Evolutionary conservation across 2,329 filamentous ascomycete species (phyloP).

Genomic region (Cladosporium halotolerans): DNA sequence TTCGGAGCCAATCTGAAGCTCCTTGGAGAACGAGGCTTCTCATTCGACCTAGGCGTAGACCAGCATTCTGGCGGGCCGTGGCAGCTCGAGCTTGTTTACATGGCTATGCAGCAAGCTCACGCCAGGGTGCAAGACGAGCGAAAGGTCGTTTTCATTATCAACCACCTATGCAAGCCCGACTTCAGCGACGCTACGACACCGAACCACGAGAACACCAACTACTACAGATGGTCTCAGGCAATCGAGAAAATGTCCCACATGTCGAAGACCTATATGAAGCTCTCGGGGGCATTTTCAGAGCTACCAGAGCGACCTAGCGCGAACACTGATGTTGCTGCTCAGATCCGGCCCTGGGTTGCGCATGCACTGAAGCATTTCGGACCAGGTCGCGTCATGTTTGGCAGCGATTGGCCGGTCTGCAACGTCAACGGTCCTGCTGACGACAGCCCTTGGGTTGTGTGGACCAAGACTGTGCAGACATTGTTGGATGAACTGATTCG

Average conservation of each 20-base stretch:
- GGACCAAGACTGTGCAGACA: slow-evolving; percentile 64
- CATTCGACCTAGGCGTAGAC: slow-evolving; percentile 82
- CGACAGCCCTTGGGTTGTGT: slow-evolving; percentile 64
- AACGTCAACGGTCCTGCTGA: slow-evolving; percentile 57
- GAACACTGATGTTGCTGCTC: slow-evolving; percentile 52
- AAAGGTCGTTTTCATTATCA: slow-evolving; percentile 63
- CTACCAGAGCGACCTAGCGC: slow-evolving; percentile 51
- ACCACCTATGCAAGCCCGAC: slow-evolving; percentile 87
- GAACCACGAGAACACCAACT: slow-evolving; percentile 38
- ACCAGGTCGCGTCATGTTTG: slow-evolving; percentile 72
- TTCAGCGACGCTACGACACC: slow-evolving; percentile 31
- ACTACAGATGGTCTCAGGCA: slow-evolving; percentile 62
- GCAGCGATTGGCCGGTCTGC: slow-evolving; percentile 90
- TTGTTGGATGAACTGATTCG: slow-evolving; percentile 50
- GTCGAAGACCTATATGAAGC: slow-evolving; percentile 73
- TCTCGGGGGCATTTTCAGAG: slow-evolving; percentile 81
- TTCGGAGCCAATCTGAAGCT: slow-evolving; percentile 49
- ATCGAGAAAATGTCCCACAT: slow-evolving; percentile 62
- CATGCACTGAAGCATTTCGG: slow-evolving; percentile 68
- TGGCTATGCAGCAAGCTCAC: slow-evolving; percentile 47
- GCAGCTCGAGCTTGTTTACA: slow-evolving; percentile 39
- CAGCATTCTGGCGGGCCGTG: slow-evolving; percentile 66
- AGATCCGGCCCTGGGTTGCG: slow-evolving; percentile 64
- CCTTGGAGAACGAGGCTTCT: slow-evolving; percentile 53
- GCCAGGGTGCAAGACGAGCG: slow-evolving; percentile 53